phyloP scores from a whole-genome alignment of 1,139 yeast species.

The Kodamaea ohmeri region DNA sequence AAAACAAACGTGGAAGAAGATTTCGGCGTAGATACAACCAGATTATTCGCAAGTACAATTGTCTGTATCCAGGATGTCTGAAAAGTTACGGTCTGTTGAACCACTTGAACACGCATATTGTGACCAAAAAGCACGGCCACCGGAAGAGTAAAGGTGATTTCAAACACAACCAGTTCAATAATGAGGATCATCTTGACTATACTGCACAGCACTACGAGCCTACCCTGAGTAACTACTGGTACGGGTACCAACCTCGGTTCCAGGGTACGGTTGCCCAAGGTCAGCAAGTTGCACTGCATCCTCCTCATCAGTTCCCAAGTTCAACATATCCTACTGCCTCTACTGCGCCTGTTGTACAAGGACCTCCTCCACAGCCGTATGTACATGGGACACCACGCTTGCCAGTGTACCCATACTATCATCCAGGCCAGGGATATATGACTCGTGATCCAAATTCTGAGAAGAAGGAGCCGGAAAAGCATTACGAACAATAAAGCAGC shows the following conservation, averaged over 20 bases:
- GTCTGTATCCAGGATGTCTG: conserved; percentile 58
- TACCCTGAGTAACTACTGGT: conserved; percentile 28
- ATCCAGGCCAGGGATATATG: no score
- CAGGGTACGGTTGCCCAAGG: conserved; percentile 1
- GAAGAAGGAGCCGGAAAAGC: no score
- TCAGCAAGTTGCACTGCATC: conserved; percentile 2
- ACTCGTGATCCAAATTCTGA: no score
- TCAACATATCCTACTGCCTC: conserved; percentile 2
- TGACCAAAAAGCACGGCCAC: conserved; percentile 69
- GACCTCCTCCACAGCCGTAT: no score
- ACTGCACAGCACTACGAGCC: conserved; percentile 17
- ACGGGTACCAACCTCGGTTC: conserved; percentile 20
- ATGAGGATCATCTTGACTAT: conserved; percentile 10
- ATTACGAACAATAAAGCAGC: no score
- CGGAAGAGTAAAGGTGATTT: conserved; percentile 71
- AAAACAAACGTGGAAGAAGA: conserved; percentile 31
- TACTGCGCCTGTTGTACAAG: not conserved
- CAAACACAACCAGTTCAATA: conserved; percentile 22
- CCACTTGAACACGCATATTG: conserved; percentile 74
- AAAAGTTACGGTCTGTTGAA: conserved; percentile 77
- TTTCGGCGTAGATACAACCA: conserved; percentile 70
- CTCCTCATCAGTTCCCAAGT: not conserved
- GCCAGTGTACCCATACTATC: no score
- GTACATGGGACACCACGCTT: no score
- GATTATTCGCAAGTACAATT: conserved; percentile 62